Percentiles rank a stretch among this genome's conserved stretches.
phyloP scores from a whole-genome alignment of 2,329 filamentous ascomycete species.

The Beauveria scarabaeidicola region DNA sequence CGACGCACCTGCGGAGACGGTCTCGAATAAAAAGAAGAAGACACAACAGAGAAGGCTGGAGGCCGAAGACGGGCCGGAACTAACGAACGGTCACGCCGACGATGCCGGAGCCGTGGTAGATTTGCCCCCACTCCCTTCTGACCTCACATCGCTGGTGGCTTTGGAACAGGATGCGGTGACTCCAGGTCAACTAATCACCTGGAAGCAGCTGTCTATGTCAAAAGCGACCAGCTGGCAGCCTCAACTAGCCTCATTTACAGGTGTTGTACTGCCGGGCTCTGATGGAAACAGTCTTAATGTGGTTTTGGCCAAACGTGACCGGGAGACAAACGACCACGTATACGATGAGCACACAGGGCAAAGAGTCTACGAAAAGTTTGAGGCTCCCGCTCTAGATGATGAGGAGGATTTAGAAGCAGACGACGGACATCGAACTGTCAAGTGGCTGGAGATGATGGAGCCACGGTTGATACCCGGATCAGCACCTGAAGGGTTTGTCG shows the following conservation, averaged over 20 bases:
- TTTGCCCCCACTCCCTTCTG: slow-evolving; percentile 51
- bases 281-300: slow-evolving; percentile 49
- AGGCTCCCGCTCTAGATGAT: slow-evolving; percentile 57
- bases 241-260: slow-evolving; percentile 55
- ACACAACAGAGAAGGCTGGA: slow-evolving; percentile 30
- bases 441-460: slow-evolving; percentile 57
- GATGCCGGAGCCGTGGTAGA: slow-evolving; percentile 39
- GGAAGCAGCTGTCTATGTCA: slow-evolving; percentile 56
- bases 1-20: slow-evolving; percentile 9
- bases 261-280: slow-evolving; percentile 48
- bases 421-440: slow-evolving; percentile 52
- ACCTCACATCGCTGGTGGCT: slow-evolving; percentile 43
- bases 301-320: slow-evolving; percentile 60
- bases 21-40: slow-evolving; percentile 18
- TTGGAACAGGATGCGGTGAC: slow-evolving; percentile 41
- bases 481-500: slow-evolving; percentile 20
- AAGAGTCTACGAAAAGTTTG: slow-evolving; percentile 69
- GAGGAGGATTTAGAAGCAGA: slow-evolving; percentile 50
- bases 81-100: slow-evolving; percentile 19
- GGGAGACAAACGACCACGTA: slow-evolving; percentile 46
- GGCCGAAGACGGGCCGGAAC: background rate
- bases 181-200: slow-evolving; percentile 58
- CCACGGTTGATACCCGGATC: slow-evolving; percentile 51
- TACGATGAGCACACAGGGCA: slow-evolving; percentile 62
- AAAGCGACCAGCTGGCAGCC: slow-evolving; percentile 59